Evolutionary conservation across 2,329 filamentous ascomycete species (phyloP).

Genomic region (Beauveria sp.): DNA sequence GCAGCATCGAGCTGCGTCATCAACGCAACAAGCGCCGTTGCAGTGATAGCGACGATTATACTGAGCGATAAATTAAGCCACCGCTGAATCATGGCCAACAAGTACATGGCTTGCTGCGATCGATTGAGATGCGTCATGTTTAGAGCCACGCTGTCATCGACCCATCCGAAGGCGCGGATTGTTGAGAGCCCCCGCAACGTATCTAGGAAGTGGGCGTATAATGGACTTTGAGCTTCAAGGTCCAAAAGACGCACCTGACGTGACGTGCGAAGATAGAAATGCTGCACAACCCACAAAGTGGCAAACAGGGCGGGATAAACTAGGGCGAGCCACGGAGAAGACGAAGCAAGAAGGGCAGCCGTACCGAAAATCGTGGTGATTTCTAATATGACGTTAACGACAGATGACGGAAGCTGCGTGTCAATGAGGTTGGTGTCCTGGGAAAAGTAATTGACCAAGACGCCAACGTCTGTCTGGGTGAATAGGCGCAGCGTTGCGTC

Average conservation of each 20-base stretch:
- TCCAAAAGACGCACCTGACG: constrained; percentile 36
- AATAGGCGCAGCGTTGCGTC: constrained; percentile 27
- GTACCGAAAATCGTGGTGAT: constrained; percentile 36
- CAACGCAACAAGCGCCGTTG: constrained; percentile 36
- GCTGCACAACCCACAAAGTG: constrained; percentile 36
- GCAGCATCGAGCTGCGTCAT: constrained; percentile 32
- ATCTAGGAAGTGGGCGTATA: constrained; percentile 41
- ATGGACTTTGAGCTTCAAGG: constrained; percentile 29
- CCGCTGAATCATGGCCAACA: constrained; percentile 47
- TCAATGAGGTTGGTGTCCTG: constrained; percentile 29
- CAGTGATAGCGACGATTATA: constrained; percentile 38
- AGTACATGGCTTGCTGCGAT: constrained; percentile 49
- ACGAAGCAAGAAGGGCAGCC: constrained; percentile 36
- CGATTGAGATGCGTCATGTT: constrained; percentile 41
- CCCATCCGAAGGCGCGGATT: constrained; percentile 49
- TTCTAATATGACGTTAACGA: constrained; percentile 27
- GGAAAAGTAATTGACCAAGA: constrained; percentile 29
- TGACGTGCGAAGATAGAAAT: background rate
- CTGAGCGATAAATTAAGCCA: constrained; percentile 46
- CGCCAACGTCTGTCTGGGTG: constrained; percentile 25
- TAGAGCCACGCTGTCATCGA: constrained; percentile 29
- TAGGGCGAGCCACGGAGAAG: constrained; percentile 37
- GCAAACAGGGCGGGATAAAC: constrained; percentile 41
- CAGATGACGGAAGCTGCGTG: constrained; percentile 19
- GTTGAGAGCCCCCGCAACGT: constrained; percentile 45